phyloP scores from a whole-genome alignment of 805 yeast genomes.

The Yarrowia keelungensis region DNA sequence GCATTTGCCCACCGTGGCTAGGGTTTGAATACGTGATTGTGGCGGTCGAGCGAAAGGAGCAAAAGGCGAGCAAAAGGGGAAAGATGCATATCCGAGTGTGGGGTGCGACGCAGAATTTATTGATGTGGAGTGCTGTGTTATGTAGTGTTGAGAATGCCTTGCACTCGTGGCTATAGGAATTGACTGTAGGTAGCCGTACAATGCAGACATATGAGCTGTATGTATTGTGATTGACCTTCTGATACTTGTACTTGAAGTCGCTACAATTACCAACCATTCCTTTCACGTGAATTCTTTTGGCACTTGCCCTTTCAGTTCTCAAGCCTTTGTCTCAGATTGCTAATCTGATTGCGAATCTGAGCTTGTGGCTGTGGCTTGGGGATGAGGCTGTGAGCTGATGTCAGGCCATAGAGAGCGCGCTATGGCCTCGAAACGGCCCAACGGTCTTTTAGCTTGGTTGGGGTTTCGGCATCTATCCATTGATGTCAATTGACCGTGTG shows the following conservation, averaged over 20 bases:
- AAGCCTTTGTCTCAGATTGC: constrained; percentile 10
- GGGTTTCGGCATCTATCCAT: no score
- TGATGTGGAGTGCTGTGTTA: no score
- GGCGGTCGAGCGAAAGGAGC: constrained; percentile 3
- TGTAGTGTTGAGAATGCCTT: no score
- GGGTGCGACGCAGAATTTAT: background rate
- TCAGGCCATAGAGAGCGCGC: background rate
- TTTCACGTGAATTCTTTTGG: background rate
- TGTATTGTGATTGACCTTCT: no score
- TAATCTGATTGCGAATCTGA: constrained; percentile 20
- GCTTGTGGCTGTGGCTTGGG: constrained; percentile 21
- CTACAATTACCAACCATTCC: no score
- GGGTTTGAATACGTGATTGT: constrained; percentile 13
- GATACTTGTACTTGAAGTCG: no score
- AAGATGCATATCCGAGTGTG: background rate
- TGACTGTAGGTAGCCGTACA: no score
- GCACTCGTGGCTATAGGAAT: no score
- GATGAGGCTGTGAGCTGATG: background rate
- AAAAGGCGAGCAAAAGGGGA: background rate
- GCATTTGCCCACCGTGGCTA: constrained; percentile 22
- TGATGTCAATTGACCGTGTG: no score
- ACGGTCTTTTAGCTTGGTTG: background rate
- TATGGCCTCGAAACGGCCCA: background rate
- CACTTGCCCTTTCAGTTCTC: background rate
- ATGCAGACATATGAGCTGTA: no score